Conservation (phyloP, 768 basidiomycete genomes). For the Hygrophoropsis aurantiaca region DNA sequence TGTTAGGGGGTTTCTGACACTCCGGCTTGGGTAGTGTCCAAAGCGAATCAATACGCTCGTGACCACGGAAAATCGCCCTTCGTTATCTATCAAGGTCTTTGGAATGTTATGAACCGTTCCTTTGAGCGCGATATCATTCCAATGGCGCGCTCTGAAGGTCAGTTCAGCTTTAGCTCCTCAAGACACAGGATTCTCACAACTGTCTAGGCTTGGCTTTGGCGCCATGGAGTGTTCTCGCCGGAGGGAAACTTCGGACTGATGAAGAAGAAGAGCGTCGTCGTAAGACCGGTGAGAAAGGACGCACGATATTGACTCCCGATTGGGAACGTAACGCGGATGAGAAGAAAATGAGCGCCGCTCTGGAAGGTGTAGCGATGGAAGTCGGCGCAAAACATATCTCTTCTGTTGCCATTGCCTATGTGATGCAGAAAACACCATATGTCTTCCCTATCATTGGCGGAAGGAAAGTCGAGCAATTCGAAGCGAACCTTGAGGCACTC, state of each 20-base stretch:
- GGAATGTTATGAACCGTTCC: conserved; percentile 30
- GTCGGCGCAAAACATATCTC: conserved; percentile 46
- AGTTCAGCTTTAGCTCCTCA: neutral
- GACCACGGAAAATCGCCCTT: conserved; percentile 40
- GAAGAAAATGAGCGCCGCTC: conserved; percentile 37
- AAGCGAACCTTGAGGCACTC: conserved; percentile 44
- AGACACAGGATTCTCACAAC: neutral
- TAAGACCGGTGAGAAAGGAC: conserved; percentile 20
- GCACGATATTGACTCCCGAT: conserved; percentile 19
- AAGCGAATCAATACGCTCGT: conserved; percentile 37
- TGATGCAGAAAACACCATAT: conserved; percentile 46
- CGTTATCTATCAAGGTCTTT: conserved; percentile 41
- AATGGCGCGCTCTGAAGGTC: conserved; percentile 28
- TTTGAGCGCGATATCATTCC: conserved; percentile 48
- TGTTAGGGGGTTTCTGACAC: conserved; percentile 25
- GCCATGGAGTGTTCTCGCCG: conserved; percentile 42
- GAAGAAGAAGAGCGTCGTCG: conserved; percentile 32
- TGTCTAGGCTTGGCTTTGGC: conserved; percentile 37
- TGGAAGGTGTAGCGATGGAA: conserved; percentile 49
- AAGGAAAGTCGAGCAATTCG: conserved; percentile 43
- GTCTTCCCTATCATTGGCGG: conserved; percentile 53
- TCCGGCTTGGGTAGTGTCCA: conserved; percentile 39
- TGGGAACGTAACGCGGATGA: conserved; percentile 49
- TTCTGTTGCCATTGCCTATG: conserved; percentile 45
- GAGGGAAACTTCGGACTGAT: conserved; percentile 40